Conservation (phyloP, 169 alveolate species). For the Eimeria sp. region DNA sequence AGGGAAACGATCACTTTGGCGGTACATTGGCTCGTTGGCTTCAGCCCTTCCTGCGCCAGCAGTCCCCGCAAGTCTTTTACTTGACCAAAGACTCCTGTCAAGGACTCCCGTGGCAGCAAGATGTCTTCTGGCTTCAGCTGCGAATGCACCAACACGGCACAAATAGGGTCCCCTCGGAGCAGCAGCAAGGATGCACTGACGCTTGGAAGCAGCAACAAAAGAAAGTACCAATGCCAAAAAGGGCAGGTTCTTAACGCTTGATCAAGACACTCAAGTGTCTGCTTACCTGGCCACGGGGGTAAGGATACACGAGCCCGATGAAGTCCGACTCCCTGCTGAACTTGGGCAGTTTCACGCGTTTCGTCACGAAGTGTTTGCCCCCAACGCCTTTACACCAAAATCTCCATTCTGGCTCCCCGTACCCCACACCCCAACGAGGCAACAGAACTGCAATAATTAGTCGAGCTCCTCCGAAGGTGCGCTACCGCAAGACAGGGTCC, state of each 20-base stretch:
- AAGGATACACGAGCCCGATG: conserved; percentile 45
- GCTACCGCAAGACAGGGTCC: too few species aligned
- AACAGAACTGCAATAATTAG: not conserved
- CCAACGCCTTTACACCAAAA: conserved; percentile 48
- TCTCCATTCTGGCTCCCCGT: conserved; percentile 11
- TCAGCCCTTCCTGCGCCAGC: conserved; percentile 34
- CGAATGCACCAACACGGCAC: not conserved
- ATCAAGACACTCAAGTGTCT: not conserved
- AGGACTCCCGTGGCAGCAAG: conserved; percentile 17
- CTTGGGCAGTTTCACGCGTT: conserved; percentile 8
- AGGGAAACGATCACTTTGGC: conserved; percentile 8
- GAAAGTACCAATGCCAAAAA: too few species aligned
- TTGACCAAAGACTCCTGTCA: conserved; percentile 37
- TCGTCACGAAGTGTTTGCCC: not conserved
- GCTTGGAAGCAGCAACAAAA: not conserved
- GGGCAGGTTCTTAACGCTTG: too few species aligned
- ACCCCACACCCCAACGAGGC: not conserved
- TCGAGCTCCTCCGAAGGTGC: not conserved
- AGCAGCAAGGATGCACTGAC: not conserved
- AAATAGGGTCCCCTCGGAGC: not conserved
- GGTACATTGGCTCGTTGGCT: conserved; percentile 16
- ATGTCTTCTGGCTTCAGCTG: conserved; percentile 34
- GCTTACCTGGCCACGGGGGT: conserved; percentile 40
- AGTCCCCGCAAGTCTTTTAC: conserved; percentile 9
- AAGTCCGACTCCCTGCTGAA: conserved; percentile 44